Base-by-base conservation (phyloP, 805 yeast species). In the Barnettozyma wickerhamii region DNA sequence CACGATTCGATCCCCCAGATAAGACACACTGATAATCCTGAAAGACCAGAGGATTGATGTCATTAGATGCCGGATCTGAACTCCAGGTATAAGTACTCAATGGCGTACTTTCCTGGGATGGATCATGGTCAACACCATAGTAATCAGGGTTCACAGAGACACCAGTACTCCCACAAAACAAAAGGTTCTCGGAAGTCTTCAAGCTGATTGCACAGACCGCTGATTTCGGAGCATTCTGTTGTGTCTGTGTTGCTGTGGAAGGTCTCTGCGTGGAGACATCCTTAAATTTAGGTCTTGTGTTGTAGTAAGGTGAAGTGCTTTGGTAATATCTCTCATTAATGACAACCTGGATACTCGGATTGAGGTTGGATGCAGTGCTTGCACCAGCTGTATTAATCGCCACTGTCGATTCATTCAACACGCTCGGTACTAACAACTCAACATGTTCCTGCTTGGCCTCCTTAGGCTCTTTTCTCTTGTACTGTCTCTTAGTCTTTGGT, bases 61-160 rank as follows among this genome's bases (percentile, higher is more conserved):
- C 83, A 54, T 87, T 86, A 5, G 79, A 68, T 56, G 96, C 89
- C 1, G 79, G 69, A 51, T 87, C 95, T 63, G 96, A 89, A 19
- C 71, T 63, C 96, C 96, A 88, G 41, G 71, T 72, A 26, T 55
- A 65, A n/a, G 33, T 27, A 24, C 30, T 37, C 5, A 34, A 40
- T 5, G 21, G 17, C 31, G 19, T 21, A n/a, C 30, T 13, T 27
- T 29, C 36, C 14, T 39, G 37, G 42, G 53, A 19, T 49, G 40
- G 10, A 18, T 42, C 23, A 46, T 41, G 31, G 1, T 48, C 46
- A 7, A 71, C 56, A 0, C 95, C 95, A 53, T 80, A 81, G 53
- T 96, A 89, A 0, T 72, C 59, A 3, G 74, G 66, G 57, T 89
- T 96, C 3, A 81, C 87, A 40, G 69, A 70, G 24, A 86, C 62